Conservation (phyloP, 148 eudicot species). For the Vaccinium vitisidaea region DNA sequence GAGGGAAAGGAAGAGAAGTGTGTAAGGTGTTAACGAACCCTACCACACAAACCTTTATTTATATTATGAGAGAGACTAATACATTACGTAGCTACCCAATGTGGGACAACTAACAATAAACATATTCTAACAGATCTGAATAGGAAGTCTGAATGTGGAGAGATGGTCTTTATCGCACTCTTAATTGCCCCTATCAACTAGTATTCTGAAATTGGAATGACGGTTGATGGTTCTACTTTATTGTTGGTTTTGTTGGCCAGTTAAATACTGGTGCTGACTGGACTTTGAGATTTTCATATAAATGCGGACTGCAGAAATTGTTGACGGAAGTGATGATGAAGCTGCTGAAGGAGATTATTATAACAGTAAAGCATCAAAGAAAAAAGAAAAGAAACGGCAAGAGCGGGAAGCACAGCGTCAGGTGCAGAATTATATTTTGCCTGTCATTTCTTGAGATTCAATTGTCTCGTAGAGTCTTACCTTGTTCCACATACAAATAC, state of each 20-base stretch:
- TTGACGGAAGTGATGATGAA: constrained; percentile 81
- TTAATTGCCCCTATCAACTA: not conserved
- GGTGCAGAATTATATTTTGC: constrained; percentile 33
- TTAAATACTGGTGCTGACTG: not conserved
- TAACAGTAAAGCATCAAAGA: constrained; percentile 58
- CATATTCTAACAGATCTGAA: too few relatives aligned
- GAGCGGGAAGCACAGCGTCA: constrained; percentile 91
- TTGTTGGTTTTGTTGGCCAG: not conserved
- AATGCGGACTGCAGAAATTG: constrained; percentile 39
- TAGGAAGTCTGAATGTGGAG: not conserved
- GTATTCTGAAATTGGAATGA: not conserved
- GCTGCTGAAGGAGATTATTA: constrained; percentile 51
- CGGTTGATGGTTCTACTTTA: not conserved
- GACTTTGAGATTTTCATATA: not conserved
- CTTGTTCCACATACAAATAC: not conserved
- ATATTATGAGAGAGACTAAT: too few relatives aligned
- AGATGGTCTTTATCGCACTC: not conserved
- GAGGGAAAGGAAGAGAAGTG: too few relatives aligned
- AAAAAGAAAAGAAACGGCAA: constrained; percentile 83
- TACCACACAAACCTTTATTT: too few relatives aligned
- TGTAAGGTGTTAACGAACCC: too few relatives aligned
- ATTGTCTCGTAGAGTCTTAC: not conserved
- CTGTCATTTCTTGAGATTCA: not conserved
- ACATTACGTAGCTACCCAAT: too few relatives aligned
- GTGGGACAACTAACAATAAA: too few relatives aligned